Percentiles rank a stretch among this genome's conserved stretches.
Evolutionary conservation across 164 flowering plant species (phyloP).

Genomic region (Dillenia suffruticosa): DNA sequence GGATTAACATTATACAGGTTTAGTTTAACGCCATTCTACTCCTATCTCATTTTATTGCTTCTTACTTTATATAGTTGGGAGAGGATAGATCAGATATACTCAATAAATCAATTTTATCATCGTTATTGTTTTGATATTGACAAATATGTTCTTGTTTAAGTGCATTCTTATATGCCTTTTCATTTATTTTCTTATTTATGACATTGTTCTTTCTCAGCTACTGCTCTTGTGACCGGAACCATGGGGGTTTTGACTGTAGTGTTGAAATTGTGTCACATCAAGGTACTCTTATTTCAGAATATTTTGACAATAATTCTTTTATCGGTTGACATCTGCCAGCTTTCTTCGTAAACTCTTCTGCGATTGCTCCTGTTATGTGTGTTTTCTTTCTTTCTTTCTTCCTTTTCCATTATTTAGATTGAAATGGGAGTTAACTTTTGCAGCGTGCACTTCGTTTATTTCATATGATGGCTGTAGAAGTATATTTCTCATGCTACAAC

Average conservation of each 20-base stretch:
- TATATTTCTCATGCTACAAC: no score
- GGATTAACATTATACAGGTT: constrained; percentile 82
- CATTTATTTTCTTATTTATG: background rate
- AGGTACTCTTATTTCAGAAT: constrained; percentile 32
- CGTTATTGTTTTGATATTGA: background rate
- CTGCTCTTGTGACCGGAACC: constrained; percentile 77
- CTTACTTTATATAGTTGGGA: background rate
- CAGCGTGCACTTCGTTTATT: no score
- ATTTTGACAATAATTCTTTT: background rate
- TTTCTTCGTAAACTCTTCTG: no score
- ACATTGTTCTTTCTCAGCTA: constrained; percentile 42
- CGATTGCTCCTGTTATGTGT: no score
- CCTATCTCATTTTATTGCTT: background rate
- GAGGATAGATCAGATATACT: no score
- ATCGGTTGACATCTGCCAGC: no score
- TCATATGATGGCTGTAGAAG: no score
- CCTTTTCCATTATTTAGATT: background rate
- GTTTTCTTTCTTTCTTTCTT: no score
- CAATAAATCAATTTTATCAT: background rate
- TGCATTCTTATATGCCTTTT: background rate
- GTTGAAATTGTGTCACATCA: constrained; percentile 56
- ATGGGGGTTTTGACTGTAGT: constrained; percentile 97
- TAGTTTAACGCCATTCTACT: background rate
- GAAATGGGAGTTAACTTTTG: no score
- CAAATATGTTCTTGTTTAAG: background rate